phyloP scores from a whole-genome alignment of 129 eudicot species.

The Cynara cardunculus region DNA sequence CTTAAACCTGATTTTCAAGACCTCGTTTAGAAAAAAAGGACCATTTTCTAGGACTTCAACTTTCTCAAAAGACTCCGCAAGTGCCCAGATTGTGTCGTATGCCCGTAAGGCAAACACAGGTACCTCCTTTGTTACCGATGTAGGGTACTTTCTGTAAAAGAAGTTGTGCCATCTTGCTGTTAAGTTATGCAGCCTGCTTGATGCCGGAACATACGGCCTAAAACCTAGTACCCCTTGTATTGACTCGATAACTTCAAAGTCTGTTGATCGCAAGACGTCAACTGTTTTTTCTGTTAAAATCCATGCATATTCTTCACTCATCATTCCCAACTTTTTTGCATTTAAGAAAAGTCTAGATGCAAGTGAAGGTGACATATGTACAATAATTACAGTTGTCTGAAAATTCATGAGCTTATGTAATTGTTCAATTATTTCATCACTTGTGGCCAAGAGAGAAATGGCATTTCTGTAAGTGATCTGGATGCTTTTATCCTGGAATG shows the following conservation, averaged over 20 bases:
- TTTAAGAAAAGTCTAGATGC: constrained; percentile 35
- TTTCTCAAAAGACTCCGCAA: constrained; percentile 25
- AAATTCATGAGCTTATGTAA: constrained; percentile 31
- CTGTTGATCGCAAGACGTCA: constrained; percentile 18
- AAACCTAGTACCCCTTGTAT: constrained; percentile 54
- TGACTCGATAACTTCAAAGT: constrained; percentile 28
- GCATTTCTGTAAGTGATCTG: constrained; percentile 17
- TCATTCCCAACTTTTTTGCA: constrained; percentile 42
- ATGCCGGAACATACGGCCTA: constrained; percentile 34
- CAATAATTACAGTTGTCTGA: constrained; percentile 36
- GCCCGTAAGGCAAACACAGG: constrained; percentile 27
- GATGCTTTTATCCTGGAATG: constrained; percentile 18
- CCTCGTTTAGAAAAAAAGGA: not conserved
- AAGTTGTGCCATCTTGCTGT: constrained; percentile 23
- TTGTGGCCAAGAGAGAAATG: constrained; percentile 22
- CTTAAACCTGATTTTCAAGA: constrained; percentile 20
- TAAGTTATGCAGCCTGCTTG: constrained; percentile 19
- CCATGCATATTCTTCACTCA: constrained; percentile 49
- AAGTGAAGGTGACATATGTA: constrained; percentile 36
- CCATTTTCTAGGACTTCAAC: not conserved
- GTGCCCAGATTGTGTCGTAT: constrained; percentile 32
- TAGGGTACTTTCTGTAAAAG: not conserved
- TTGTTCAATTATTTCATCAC: constrained; percentile 36
- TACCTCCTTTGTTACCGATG: not conserved
- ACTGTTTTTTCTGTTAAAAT: constrained; percentile 31